Evolutionary conservation across 495 filamentous ascomycete genomes (phyloP), one percentile per base, ranked within the genome.

Genomic region (Penicillium fimorum): DNA sequence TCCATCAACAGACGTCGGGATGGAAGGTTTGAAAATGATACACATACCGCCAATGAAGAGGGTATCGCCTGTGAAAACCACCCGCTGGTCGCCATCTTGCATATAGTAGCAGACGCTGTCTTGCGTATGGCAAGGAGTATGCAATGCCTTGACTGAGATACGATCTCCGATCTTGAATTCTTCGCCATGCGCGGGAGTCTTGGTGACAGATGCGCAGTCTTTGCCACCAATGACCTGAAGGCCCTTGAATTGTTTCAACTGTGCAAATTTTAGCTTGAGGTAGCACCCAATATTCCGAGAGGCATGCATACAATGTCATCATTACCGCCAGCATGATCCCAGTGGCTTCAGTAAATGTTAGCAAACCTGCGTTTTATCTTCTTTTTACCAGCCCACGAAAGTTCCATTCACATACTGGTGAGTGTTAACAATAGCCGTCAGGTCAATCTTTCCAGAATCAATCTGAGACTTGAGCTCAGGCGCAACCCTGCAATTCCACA

Each of bases 81-180:
- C 95, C 60, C 81, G 84, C 47, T 96, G 84, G 25, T 85, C 77
- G 11, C 82, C 85, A 64, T 97, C 94, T 70, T 96, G 82, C 79
- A 94, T 84, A 49, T 82, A 83, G 62, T 84, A 98, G 80, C 94
- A 97, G 61, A 98, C 96, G 65, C 91, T 96, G 70, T 98, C 94
- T 72, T 97, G 94, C 3, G 94, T 98, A 69, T 98, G 95, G 69
- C 94, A 98, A 4, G 94, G 94, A 8, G 94, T 98, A 73, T 97
- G 87, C 24, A 97, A 73, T n/a, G 89, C 89, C 65, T 84, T 94
- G 50, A 97, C 91, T 2, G 80, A 80, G 64, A 98, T 93, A 37
- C 76, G 74, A 52, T 87, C 82, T 54, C 95, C 94, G 55, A 97
- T 85, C 61, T 83, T 87, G 79, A 97, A 97, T 12, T 71, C 82